Evolutionary conservation across 495 filamentous ascomycete species (phyloP), one percentile per base, ranked within the genome.

Genomic region (Lineolata rhizophorae): DNA sequence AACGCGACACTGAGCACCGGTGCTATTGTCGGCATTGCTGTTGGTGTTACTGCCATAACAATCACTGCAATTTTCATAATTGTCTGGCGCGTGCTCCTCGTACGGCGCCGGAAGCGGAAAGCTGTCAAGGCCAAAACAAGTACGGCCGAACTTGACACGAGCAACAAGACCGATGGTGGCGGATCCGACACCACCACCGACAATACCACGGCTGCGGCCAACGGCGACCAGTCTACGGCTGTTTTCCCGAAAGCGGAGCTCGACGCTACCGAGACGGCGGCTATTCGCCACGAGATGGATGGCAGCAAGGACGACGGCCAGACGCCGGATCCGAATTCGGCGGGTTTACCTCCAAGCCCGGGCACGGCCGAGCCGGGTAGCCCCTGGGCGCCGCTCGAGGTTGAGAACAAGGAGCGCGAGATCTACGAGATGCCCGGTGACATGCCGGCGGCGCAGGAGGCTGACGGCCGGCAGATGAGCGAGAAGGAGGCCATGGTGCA

Each of bases 341-440:
- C n/a, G n/a, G n/a, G n/a, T n/a, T n/a, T n/a, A n/a, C n/a, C n/a
- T n/a, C n/a, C n/a, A n/a, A 11, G 6, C 5, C 13, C 13, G 6
- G 6, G 13, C 6, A n/a, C n/a, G n/a, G n/a, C n/a, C n/a, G n/a
- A n/a, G 6, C 28, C 28, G 28, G 28, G 28, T 20, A 13, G 34
- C 28, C 20, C 24, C 31, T 26, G 30, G 25, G 20, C 10, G 28
- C 20, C 21, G 30, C 6, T 37, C 20, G 46, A 51, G 32, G 48
- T 39, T 14, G 50, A 47, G 9, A 39, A 35, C 30, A 50, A 45
- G 28, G 42, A 46, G 27, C 42, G 41, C 21, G 37, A 46, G 18
- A 39, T 55, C 14, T 52, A 40, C 41, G 52, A 55, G 34, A 55
- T 55, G 52, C 34, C 37, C 5, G 52, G 52, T 21, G 48, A 51